Evolutionary conservation across 1,284 basidiomycete species (phyloP).

Genomic region (Leccinum pallidistipes): DNA sequence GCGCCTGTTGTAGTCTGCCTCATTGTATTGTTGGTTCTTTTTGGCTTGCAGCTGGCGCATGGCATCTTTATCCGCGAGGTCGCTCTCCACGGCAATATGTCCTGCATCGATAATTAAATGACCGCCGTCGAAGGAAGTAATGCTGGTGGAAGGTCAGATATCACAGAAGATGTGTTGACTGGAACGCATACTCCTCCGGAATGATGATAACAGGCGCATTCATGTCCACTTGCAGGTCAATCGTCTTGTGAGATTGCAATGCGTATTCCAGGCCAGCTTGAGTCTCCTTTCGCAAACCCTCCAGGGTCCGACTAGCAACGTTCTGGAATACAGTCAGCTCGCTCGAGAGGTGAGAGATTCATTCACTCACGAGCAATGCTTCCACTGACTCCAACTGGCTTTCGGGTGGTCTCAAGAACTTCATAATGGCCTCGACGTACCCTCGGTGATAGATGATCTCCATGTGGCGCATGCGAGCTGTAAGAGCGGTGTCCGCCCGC

Average conservation of each 20-base stretch:
- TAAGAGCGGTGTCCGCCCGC: conserved; percentile 90
- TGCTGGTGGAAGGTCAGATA: conserved; percentile 43
- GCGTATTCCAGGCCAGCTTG: conserved; percentile 94
- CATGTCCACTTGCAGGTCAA: conserved; percentile 95
- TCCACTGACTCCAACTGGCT: conserved; percentile 96
- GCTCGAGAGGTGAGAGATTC: background rate
- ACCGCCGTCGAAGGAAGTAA: conserved; percentile 77
- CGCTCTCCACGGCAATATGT: conserved; percentile 92
- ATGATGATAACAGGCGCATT: conserved; percentile 98
- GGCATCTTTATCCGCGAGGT: conserved; percentile 84
- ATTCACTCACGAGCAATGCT: conserved; percentile 67
- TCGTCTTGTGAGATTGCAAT: conserved; percentile 90
- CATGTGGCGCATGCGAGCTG: conserved; percentile 92
- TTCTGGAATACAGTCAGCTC: conserved; percentile 48
- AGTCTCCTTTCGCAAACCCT: conserved; percentile 94
- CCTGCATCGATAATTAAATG: conserved; percentile 96
- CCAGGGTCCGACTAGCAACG: conserved; percentile 92
- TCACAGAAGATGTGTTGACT: background rate
- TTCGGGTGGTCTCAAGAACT: conserved; percentile 93
- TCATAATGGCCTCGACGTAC: conserved; percentile 91
- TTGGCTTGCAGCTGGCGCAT: conserved; percentile 85
- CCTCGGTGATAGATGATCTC: conserved; percentile 97
- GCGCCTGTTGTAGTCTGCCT: conserved; percentile 79
- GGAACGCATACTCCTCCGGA: conserved; percentile 77
- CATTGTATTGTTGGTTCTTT: conserved; percentile 83